Percentiles rank a stretch among this genome's conserved stretches.
These are phyloP conservation scores for Leccinellum rugosiceps DNA, from an alignment of 768 basidiomycete species.

Conservation along the genomic window DNA sequence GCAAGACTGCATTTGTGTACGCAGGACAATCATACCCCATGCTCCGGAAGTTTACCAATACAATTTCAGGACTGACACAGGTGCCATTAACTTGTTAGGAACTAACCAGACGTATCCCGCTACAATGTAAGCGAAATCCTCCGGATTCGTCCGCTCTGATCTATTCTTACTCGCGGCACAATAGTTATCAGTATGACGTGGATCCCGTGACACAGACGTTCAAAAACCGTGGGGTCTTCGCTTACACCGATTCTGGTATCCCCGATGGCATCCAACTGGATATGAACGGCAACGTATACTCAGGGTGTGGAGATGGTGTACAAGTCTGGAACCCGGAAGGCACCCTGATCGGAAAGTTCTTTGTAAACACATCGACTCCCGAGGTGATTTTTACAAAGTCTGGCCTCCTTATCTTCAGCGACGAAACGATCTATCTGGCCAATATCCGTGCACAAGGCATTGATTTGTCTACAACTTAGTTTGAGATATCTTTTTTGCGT, in stretches of 20 bases:
- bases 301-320: constrained; percentile 67
- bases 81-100: constrained; percentile 39
- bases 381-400: constrained; percentile 43
- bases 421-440: constrained; percentile 38
- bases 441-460: constrained; percentile 33
- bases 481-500: neutral
- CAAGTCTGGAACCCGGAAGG: constrained; percentile 59
- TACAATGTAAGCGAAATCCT: constrained; percentile 51
- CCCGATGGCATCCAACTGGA: constrained; percentile 71
- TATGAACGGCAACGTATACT: constrained; percentile 59
- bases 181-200: constrained; percentile 68
- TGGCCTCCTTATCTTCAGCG: constrained; percentile 38
- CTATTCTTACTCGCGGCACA: neutral
- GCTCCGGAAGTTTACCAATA: constrained; percentile 4
- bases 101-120: constrained; percentile 60
- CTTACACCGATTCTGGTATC: constrained; percentile 61
- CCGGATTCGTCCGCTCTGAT: neutral
- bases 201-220: constrained; percentile 52
- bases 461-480: constrained; percentile 9
- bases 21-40: neutral
- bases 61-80: constrained; percentile 33
- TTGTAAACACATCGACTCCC: constrained; percentile 29
- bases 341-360: constrained; percentile 39
- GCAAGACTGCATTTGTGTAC: neutral
- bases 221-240: constrained; percentile 61